phyloP scores from a whole-genome alignment of 768 basidiomycete species.

The Pisolithus tinctorius region DNA sequence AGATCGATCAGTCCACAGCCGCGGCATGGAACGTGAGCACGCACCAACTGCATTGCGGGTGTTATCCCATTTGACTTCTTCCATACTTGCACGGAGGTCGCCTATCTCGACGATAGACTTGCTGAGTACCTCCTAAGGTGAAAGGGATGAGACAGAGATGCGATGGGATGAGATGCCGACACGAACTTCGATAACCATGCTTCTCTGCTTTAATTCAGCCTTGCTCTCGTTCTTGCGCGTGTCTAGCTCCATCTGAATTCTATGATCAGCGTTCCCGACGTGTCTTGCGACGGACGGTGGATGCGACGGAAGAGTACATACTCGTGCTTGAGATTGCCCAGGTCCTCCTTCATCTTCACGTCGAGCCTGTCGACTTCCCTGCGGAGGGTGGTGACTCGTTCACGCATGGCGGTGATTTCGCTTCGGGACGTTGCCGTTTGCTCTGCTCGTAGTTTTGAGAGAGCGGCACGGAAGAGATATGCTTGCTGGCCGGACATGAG shows the following conservation, averaged over 20 bases:
- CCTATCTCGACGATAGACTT: constrained; percentile 67
- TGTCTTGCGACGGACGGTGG: not conserved
- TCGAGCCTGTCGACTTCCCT: constrained; percentile 82
- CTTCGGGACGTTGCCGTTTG: constrained; percentile 76
- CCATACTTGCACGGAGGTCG: constrained; percentile 73
- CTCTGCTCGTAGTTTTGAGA: constrained; percentile 86
- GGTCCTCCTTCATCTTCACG: constrained; percentile 90
- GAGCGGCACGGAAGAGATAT: constrained; percentile 88
- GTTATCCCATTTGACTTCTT: constrained; percentile 85
- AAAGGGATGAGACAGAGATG: not conserved
- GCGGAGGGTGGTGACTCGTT: constrained; percentile 67
- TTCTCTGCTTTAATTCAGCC: constrained; percentile 75
- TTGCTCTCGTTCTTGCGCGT: constrained; percentile 88
- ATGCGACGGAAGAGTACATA: constrained; percentile 32
- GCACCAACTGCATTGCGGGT: constrained; percentile 77
- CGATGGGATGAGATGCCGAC: not conserved
- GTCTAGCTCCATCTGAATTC: constrained; percentile 95
- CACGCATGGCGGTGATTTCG: constrained; percentile 76
- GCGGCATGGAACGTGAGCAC: constrained; percentile 17
- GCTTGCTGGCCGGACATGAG: constrained; percentile 63
- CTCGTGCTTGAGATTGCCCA: constrained; percentile 89
- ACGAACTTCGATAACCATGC: constrained; percentile 76
- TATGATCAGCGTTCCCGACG: constrained; percentile 23
- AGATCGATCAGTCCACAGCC: not conserved
- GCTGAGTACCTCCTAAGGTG: constrained; percentile 61